Percentiles rank a stretch among this genome's conserved stretches.
These are phyloP conservation scores for Malbranchea zuffiana DNA, from an alignment of 2,329 filamentous ascomycete genomes.

Conservation along the genomic window DNA sequence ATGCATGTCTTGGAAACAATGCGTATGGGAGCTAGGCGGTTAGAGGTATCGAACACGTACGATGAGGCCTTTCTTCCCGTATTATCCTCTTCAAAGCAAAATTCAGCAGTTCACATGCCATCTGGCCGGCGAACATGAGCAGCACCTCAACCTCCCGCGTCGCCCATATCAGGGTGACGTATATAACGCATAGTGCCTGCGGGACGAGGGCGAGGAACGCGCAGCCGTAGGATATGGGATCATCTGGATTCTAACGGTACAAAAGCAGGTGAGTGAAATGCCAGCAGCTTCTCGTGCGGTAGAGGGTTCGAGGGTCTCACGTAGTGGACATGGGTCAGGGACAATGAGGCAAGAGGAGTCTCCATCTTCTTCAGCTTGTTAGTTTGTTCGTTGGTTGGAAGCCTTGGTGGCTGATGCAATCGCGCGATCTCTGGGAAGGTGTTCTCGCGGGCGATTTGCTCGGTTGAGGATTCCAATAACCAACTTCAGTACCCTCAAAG, in stretches of 20 bases:
- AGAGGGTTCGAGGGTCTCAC: conserved; percentile 42
- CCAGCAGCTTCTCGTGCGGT: neutral
- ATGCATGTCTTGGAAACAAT: neutral
- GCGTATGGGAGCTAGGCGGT: neutral
- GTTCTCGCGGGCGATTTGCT: too few species aligned
- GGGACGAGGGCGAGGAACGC: conserved; percentile 91
- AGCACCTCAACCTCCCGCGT: conserved; percentile 81
- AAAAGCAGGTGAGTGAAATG: too few species aligned
- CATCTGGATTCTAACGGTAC: conserved; percentile 66
- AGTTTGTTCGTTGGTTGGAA: too few species aligned
- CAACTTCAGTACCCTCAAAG: too few species aligned
- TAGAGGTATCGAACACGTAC: conserved; percentile 38
- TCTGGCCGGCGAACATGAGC: conserved; percentile 83
- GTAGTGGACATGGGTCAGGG: conserved; percentile 92
- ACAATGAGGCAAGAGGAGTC: conserved; percentile 63
- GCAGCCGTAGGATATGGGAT: conserved; percentile 73
- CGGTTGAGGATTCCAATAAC: too few species aligned
- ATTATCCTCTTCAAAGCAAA: conserved; percentile 81
- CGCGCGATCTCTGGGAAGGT: too few species aligned
- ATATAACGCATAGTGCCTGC: conserved; percentile 80
- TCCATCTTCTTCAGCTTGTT: conserved; percentile 7
- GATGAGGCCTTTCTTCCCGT: conserved; percentile 77
- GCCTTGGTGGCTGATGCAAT: too few species aligned
- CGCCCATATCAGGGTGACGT: conserved; percentile 80
- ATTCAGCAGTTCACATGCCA: conserved; percentile 84